A percentile compares a stretch with the other conserved stretches of the same genome.
phyloP scores from a whole-genome alignment of 2,329 filamentous ascomycete genomes.

The Nigrospora oryzae region DNA sequence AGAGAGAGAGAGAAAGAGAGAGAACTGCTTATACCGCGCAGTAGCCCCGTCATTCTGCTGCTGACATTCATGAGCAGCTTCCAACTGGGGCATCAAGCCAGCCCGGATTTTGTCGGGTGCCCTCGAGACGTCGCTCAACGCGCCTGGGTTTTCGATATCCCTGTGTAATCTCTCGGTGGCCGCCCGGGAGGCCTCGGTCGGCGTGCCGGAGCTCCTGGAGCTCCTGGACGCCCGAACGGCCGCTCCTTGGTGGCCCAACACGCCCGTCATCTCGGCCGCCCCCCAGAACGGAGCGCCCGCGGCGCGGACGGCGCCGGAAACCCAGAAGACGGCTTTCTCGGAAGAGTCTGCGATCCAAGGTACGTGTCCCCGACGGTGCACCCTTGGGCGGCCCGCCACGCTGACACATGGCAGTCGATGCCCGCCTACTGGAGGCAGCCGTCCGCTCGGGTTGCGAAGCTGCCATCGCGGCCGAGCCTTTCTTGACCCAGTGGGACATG shows the following conservation, averaged over 20 bases:
- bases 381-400: too few relatives aligned
- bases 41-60: constrained; percentile 12
- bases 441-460: constrained; percentile 20
- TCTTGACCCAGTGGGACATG: constrained; percentile 23
- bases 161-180: constrained; percentile 37
- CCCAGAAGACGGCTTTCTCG: too few relatives aligned
- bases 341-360: constrained; percentile 6
- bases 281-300: too few relatives aligned
- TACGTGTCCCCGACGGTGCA: neutral
- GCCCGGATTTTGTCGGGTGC: constrained; percentile 35
- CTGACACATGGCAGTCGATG: constrained; percentile 13
- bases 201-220: constrained; percentile 28
- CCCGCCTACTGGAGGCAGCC: constrained; percentile 13
- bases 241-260: constrained; percentile 40
- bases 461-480: constrained; percentile 23
- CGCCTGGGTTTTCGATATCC: constrained; percentile 46
- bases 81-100: constrained; percentile 38
- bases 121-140: constrained; percentile 46
- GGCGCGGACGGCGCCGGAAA: too few relatives aligned
- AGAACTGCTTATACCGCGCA: neutral
- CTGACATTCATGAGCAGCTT: constrained; percentile 32
- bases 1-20: too few relatives aligned
- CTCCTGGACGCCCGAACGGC: constrained; percentile 41
- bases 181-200: constrained; percentile 13
- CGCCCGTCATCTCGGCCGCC: too few relatives aligned